Evolutionary conservation across 163 green algal species (phyloP).

Genomic region (Volvox carteri): DNA sequence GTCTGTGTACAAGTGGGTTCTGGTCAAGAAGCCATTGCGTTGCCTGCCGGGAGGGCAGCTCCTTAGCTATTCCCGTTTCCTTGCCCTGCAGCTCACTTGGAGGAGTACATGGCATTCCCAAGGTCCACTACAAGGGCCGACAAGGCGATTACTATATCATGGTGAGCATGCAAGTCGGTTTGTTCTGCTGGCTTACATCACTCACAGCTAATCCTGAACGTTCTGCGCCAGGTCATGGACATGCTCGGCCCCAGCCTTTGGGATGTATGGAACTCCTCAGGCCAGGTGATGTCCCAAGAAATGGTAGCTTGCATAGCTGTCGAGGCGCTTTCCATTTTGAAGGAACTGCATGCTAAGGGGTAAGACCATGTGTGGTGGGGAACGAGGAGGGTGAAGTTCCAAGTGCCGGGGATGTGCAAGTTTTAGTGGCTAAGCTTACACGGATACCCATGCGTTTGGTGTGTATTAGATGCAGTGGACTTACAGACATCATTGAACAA

Average conservation of each 20-base stretch:
- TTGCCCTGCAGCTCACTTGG: constrained; percentile 70
- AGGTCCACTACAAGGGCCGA: constrained; percentile 98
- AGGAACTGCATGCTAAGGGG: constrained; percentile 97
- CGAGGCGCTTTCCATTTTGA: constrained; percentile 97
- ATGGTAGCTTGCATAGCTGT: constrained; percentile 99
- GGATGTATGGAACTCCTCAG: constrained; percentile 98
- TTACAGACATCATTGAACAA: no score
- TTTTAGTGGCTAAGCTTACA: no score
- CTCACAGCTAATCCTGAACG: background rate
- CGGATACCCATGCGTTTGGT: no score
- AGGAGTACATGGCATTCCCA: constrained; percentile 93
- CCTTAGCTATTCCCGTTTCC: background rate
- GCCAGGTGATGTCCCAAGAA: constrained; percentile 97
- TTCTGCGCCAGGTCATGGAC: constrained; percentile 95
- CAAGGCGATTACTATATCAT: constrained; percentile 99
- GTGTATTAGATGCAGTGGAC: no score
- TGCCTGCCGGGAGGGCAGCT: background rate
- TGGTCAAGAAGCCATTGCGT: background rate
- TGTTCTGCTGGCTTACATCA: background rate
- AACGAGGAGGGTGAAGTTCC: background rate
- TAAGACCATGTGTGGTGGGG: constrained; percentile 65
- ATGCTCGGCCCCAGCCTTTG: constrained; percentile 98
- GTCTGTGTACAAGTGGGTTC: constrained; percentile 89
- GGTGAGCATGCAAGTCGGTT: constrained; percentile 73
- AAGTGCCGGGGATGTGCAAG: no score